Percentiles rank a stretch among this genome's conserved stretches.
These are phyloP conservation scores for Maudiozyma turicensis DNA, from an alignment of 805 yeast species.

Conservation along the genomic window DNA sequence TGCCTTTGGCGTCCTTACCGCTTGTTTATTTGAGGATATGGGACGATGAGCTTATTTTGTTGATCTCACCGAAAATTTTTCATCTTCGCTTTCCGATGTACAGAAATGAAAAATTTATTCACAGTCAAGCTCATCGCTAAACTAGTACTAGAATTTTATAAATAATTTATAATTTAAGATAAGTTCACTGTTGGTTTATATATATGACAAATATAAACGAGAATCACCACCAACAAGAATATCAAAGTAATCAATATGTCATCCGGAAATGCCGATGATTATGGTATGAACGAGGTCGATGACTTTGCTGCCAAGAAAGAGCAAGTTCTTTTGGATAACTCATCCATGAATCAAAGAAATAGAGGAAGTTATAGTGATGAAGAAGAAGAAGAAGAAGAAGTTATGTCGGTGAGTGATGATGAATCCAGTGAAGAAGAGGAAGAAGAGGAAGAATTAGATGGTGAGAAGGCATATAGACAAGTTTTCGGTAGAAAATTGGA, in stretches of 20 bases:
- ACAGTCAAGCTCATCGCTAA: not conserved
- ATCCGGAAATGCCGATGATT: slow-evolving; percentile 22
- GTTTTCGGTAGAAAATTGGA: slow-evolving; percentile 28
- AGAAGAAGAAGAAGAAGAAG: slow-evolving; percentile 41
- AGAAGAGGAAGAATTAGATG: slow-evolving; percentile 29
- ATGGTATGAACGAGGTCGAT: slow-evolving; percentile 59
- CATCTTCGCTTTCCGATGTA: not conserved
- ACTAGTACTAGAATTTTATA: too few species aligned
- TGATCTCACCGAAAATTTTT: not conserved
- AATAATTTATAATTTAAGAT: too few species aligned
- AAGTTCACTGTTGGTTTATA: too few species aligned
- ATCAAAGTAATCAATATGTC: slow-evolving; percentile 3
- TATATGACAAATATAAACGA: not conserved
- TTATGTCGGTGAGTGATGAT: slow-evolving; percentile 32
- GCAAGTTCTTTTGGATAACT: slow-evolving; percentile 44
- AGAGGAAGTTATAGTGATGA: slow-evolving; percentile 33
- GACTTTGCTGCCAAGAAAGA: slow-evolving; percentile 54
- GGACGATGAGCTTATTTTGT: too few species aligned
- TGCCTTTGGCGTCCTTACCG: too few species aligned
- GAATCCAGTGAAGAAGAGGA: slow-evolving; percentile 23
- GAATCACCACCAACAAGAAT: slow-evolving; percentile 8
- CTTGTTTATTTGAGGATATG: too few species aligned
- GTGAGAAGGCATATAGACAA: slow-evolving; percentile 31
- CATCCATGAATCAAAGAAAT: slow-evolving; percentile 33
- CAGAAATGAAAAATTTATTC: not conserved